Conservation (phyloP, 2,329 filamentous ascomycete species). For the Davidsoniella virescens region DNA sequence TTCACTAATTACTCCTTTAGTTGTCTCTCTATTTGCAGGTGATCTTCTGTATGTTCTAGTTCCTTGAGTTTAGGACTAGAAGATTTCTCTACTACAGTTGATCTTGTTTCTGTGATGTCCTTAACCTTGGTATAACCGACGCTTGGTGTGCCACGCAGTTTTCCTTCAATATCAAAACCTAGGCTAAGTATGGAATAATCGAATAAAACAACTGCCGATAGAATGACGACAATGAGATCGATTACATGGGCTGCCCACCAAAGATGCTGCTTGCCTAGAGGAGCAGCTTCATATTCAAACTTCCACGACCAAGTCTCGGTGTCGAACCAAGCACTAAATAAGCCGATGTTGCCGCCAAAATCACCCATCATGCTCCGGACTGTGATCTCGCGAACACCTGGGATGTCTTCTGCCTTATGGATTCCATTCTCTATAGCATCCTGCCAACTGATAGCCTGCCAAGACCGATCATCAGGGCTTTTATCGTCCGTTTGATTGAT, state of each 20-base stretch:
- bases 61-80: no score
- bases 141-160: background rate
- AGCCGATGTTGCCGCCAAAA: slow-evolving; percentile 78
- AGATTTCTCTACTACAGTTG: background rate
- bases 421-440: slow-evolving; percentile 28
- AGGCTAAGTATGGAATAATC: background rate
- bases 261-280: slow-evolving; percentile 69
- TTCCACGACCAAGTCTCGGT: slow-evolving; percentile 55
- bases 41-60: no score
- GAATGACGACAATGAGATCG: slow-evolving; percentile 1
- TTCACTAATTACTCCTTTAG: no score
- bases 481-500: slow-evolving; percentile 44
- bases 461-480: slow-evolving; percentile 25
- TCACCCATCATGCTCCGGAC: slow-evolving; percentile 98
- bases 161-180: slow-evolving; percentile 8
- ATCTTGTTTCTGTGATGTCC: no score
- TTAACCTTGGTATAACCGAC: no score
- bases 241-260: slow-evolving; percentile 51
- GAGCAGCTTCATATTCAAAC: slow-evolving; percentile 65
- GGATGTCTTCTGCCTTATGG: slow-evolving; percentile 27
- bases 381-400: slow-evolving; percentile 73
- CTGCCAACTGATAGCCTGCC: slow-evolving; percentile 34
- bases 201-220: background rate
- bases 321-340: slow-evolving; percentile 86
- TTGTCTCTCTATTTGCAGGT: no score